Evolutionary conservation across 768 basidiomycete species (phyloP), one percentile per base, ranked within the genome.

Genomic region (Trametes gibbosa): DNA sequence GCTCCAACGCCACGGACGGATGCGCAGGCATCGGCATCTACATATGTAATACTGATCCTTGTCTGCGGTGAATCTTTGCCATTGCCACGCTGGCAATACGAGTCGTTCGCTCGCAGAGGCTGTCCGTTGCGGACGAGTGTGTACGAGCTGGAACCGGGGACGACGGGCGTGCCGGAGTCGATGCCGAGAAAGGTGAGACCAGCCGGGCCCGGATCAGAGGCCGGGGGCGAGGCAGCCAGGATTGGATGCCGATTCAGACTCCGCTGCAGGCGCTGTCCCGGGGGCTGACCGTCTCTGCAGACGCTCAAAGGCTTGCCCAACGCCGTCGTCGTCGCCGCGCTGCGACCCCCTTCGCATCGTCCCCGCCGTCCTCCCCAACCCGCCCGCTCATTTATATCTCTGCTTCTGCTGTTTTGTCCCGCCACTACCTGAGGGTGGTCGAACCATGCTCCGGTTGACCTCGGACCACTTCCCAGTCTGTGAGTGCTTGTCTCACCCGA

Each of bases 391-490:
- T 58, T 62, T 58, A 27, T 45, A 32, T 32, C 29, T 32, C 29
- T 62, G n/a, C 52, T 62, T 54, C 52, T 50, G 51, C 56, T 58
- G 50, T 58, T 57, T 58, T 56, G 51, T 53, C 45, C 41, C 52
- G n/a, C 17, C 37, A 40, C 50, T 16, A 40, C 19, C 51, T 25
- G 54, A 47, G 50, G 61, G 62, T 60, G 63, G 62, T 63, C 56
- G 61, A 58, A 61, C 68, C 51, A 93, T 92, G 91, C 80, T 92
- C 71, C 95, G 95, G 78, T 79, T 95, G 66, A 95, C 93, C 61
- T 87, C 91, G 65, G 92, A 95, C 80, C 82, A 85, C 69, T 93
- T 95, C 76, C 89, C 92, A 66, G 79, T 97, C 69, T 95, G 92
- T 95, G 71, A 78, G 92, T 84, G 2, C 52, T 50, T 41, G 49